Conservation (phyloP, 2,329 filamentous ascomycete species). For the Tolypocladium sp. region DNA sequence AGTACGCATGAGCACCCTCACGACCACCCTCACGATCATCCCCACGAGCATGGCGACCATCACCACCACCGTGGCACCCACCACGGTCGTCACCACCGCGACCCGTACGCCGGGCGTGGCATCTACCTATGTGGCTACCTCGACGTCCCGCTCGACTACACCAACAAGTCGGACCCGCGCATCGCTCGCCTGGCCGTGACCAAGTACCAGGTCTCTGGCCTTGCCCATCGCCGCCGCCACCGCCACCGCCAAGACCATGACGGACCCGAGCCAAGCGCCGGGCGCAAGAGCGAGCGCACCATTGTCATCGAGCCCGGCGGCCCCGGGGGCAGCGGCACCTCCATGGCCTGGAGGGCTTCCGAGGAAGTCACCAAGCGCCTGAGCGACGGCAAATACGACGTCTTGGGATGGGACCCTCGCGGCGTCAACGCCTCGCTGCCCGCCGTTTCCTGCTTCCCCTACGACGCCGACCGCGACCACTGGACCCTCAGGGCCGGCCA, state of each 20-base stretch:
- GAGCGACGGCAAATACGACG: constrained; percentile 33
- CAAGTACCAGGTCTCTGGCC: constrained; percentile 38
- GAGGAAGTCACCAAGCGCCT: constrained; percentile 29
- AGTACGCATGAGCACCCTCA: background rate
- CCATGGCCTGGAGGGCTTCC: constrained; percentile 26
- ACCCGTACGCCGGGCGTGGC: constrained; percentile 28
- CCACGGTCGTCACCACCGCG: constrained; percentile 4
- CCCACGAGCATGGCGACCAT: background rate
- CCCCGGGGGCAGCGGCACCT: constrained; percentile 38
- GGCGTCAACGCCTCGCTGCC: constrained; percentile 40
- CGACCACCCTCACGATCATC: background rate
- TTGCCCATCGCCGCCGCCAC: constrained; percentile 15
- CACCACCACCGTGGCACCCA: background rate
- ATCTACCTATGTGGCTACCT: constrained; percentile 40
- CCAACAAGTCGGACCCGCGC: constrained; percentile 31
- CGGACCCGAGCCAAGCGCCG: constrained; percentile 7
- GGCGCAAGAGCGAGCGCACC: constrained; percentile 33
- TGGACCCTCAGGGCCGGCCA: constrained; percentile 31
- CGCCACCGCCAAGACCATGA: background rate
- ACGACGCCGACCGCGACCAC: constrained; percentile 34
- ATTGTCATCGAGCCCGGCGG: constrained; percentile 42
- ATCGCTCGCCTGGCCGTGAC: constrained; percentile 38
- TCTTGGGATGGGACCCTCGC: constrained; percentile 46
- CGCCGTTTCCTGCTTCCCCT: constrained; percentile 34
- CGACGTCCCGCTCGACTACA: constrained; percentile 39